These are phyloP conservation scores for Jasminum sambac DNA, from an alignment of 257 asterid genomes.

Conservation along the genomic window DNA sequence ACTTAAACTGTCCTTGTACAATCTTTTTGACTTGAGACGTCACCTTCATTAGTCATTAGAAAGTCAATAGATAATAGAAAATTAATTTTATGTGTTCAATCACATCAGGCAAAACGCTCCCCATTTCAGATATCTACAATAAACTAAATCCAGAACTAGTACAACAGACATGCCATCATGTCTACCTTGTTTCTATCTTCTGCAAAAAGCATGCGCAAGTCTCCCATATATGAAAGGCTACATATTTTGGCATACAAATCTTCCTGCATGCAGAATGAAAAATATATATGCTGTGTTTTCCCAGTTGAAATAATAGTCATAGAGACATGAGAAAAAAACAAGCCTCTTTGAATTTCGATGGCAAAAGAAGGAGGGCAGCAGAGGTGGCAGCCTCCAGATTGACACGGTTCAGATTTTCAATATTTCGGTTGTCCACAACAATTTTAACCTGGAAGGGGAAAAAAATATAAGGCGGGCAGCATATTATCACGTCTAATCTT, in stretches of 20 bases:
- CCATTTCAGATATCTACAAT: neutral
- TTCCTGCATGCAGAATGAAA: slow-evolving; percentile 52
- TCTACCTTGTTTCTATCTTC: slow-evolving; percentile 89
- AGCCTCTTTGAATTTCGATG: slow-evolving; percentile 81
- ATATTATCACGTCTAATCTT: slow-evolving; percentile 22
- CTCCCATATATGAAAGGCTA: slow-evolving; percentile 88
- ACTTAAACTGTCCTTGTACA: slow-evolving; percentile 70
- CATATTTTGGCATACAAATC: slow-evolving; percentile 80
- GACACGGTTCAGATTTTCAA: slow-evolving; percentile 57
- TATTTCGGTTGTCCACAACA: slow-evolving; percentile 57
- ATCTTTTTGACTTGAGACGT: slow-evolving; percentile 65
- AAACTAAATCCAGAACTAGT: neutral
- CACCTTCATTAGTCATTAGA: slow-evolving; percentile 20
- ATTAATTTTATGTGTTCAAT: slow-evolving; percentile 1
- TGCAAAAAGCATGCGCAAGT: slow-evolving; percentile 85
- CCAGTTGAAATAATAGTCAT: slow-evolving; percentile 11
- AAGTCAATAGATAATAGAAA: slow-evolving; percentile 11
- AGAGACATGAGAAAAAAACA: slow-evolving; percentile 25
- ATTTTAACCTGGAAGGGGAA: slow-evolving; percentile 54
- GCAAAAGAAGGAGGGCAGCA: slow-evolving; percentile 89
- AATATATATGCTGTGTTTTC: slow-evolving; percentile 7
- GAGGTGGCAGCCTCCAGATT: slow-evolving; percentile 77
- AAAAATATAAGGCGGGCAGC: slow-evolving; percentile 7
- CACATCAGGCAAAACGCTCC: slow-evolving; percentile 19
- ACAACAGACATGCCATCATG: slow-evolving; percentile 17